Base-by-base conservation (phyloP, 257 asterid genomes). In the Solanum chilense region DNA sequence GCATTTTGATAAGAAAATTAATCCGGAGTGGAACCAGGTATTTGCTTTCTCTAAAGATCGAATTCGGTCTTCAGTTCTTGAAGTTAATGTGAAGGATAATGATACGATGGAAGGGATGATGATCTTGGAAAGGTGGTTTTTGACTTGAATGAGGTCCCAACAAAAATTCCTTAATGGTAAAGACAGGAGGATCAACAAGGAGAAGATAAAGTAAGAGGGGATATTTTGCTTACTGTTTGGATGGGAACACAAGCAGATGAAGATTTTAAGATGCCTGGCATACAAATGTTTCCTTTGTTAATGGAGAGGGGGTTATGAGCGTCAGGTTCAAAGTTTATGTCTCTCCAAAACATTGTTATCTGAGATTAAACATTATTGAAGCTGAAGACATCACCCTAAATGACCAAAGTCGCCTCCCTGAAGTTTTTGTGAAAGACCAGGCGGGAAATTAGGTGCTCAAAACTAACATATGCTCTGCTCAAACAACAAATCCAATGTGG, bases 191-290 rank as follows among this genome's bases (percentile, higher is more conserved):
- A 92, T 21, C 88, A 93, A 62, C 89, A 89, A 0, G 94, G 96
- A 4, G 93, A 92, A 64, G 89, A 91, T 39, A 92, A 89, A 85
- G 86, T 85, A 64, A 88, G 93, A 85, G 98, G 98, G 3, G 96
- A 94, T 74, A 83, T 93, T 74, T 94, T 94, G 98, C 90, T 91
- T 25, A 93, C 96, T 0, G 93, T 95, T 23, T 95, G 97, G 98
- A 90, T 94, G 94, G 98, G 97, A 9, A 93, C 95, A 12, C 98
- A 94, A 89, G 98, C 97, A 1, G 96, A 95, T 44, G 97, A 94
- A 86, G 97, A 6, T 95, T 95, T 64, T 60, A 96, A 25, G 97
- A 95, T 35, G 95, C 98, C 2, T 95, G 98, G 97, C 98, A 94
- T 80, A 88, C 98, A 4, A 96, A 95, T 89, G 93, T 97, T 25